A percentile compares a stretch with the other conserved stretches of the same genome.
Evolutionary conservation across 805 yeast species (phyloP).

Genomic region (Hanseniaspora valbyensis): DNA sequence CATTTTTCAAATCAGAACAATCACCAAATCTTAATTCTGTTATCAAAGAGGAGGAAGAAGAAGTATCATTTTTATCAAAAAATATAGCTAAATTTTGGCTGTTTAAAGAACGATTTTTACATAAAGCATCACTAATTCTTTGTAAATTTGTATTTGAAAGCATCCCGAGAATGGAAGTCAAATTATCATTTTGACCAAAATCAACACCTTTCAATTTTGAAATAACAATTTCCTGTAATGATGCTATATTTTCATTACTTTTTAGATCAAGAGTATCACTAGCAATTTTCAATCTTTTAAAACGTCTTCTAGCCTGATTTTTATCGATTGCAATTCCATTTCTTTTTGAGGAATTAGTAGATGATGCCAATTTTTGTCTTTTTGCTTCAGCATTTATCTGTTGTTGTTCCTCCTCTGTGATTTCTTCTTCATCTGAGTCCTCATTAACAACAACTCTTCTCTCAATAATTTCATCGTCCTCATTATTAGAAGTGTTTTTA

Average conservation of each 20-base stretch:
- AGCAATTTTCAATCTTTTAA: slow-evolving; percentile 48
- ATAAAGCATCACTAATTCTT: slow-evolving; percentile 63
- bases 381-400: slow-evolving; percentile 20
- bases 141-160: slow-evolving; percentile 63
- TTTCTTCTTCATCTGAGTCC: slow-evolving; percentile 21
- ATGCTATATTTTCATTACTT: slow-evolving; percentile 49
- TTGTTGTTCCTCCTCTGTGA: neutral
- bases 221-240: slow-evolving; percentile 76
- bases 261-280: slow-evolving; percentile 64
- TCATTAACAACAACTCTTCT: slow-evolving; percentile 9
- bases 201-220: slow-evolving; percentile 25
- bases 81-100: slow-evolving; percentile 65
- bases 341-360: too few species aligned
- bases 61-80: slow-evolving; percentile 40
- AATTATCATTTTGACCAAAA: slow-evolving; percentile 47
- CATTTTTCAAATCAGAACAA: slow-evolving; percentile 66
- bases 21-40: slow-evolving; percentile 72
- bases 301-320: slow-evolving; percentile 17
- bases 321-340: slow-evolving; percentile 8
- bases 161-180: slow-evolving; percentile 66
- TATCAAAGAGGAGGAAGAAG: slow-evolving; percentile 28
- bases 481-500: slow-evolving; percentile 20
- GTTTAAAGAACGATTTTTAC: slow-evolving; percentile 70
- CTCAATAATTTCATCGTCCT: too few species aligned
- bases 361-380: too few species aligned